Evolutionary conservation across 2,329 filamentous ascomycete genomes (phyloP), one percentile per base, ranked within the genome.

Genomic region (Cytospora leucostoma): DNA sequence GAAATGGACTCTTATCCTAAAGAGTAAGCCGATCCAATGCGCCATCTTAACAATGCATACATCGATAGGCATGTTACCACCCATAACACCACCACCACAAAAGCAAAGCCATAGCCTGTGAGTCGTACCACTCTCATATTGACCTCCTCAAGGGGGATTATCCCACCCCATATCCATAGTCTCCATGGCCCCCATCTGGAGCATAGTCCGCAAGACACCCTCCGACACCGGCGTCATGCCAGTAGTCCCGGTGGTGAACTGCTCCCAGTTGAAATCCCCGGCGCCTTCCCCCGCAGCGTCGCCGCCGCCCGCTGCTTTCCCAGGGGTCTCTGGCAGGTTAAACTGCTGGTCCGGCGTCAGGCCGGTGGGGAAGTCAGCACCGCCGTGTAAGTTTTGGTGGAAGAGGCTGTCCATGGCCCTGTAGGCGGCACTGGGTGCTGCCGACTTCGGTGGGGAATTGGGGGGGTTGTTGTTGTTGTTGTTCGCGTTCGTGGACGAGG

Each of bases 121-220:
- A 27, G 27, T 27, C 27, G 27, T 27, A 27, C 37, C 15, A 5
- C 5, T 38, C n/a, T 13, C 7, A 4, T 12, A 4, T 17, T 12
- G 6, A 10, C 21, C 47, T 4, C 7, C 7, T 66, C 50, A 68
- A 44, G 71, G 64, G 12, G 69, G 67, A 10, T 71, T 72, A 63
- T 82, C 80, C 82, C 82, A 84, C 19, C 72, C 73, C 47, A 74
- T 73, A 67, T 85, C 84, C 82, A 88, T 85, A 12, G 81, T 80
- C 67, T 88, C 84, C 79, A 88, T 84, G 0, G 83, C 78, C 8
- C 81, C 82, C 76, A 87, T 81, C 61, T 80, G 82, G 80, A 86
- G 84, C 62, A 87, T 74, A 10, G 83, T 80, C 63, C 82, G 77
- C 54, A 88, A 73, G 51, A 88, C 79, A 0, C 84, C 84, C 56